phyloP scores from a whole-genome alignment of 805 yeast genomes.

The Myxozyma mucilagina region DNA sequence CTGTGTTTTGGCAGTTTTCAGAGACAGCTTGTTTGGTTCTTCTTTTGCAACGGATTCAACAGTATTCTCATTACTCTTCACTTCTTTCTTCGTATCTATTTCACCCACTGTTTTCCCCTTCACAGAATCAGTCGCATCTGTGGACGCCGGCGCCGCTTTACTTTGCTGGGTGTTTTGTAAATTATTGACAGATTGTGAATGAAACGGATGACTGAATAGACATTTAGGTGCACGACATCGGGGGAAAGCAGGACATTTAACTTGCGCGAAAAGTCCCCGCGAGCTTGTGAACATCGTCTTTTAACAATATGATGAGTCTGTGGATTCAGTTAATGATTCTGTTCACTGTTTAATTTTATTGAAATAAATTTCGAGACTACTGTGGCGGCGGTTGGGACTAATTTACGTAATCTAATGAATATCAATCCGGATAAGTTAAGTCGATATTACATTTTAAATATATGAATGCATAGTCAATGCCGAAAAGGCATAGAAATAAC shows the following conservation, averaged over 20 bases:
- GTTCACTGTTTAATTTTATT: no score
- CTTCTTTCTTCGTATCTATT: no score
- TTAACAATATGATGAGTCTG: neutral
- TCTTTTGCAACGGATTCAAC: no score
- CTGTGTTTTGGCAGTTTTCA: no score
- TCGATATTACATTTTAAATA: neutral
- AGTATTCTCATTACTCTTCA: no score
- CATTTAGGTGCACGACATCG: slow-evolving; percentile 17
- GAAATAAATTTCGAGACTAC: no score
- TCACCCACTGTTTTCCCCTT: no score
- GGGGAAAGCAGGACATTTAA: slow-evolving; percentile 16
- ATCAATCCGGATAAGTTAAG: no score
- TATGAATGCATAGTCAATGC: slow-evolving; percentile 14
- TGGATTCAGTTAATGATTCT: no score
- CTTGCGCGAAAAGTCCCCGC: slow-evolving; percentile 3
- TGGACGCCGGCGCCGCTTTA: neutral
- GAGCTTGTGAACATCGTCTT: slow-evolving; percentile 16
- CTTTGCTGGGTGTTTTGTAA: neutral
- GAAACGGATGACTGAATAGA: slow-evolving; percentile 15
- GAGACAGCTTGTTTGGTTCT: no score
- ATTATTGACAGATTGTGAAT: neutral
- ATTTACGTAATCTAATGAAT: no score
- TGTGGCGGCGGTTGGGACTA: no score
- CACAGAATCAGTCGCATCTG: neutral
- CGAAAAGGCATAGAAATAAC: slow-evolving; percentile 21